These are phyloP conservation scores for Neurospora cerealis DNA, from an alignment of 495 filamentous ascomycete genomes.

Conservation along the genomic window DNA sequence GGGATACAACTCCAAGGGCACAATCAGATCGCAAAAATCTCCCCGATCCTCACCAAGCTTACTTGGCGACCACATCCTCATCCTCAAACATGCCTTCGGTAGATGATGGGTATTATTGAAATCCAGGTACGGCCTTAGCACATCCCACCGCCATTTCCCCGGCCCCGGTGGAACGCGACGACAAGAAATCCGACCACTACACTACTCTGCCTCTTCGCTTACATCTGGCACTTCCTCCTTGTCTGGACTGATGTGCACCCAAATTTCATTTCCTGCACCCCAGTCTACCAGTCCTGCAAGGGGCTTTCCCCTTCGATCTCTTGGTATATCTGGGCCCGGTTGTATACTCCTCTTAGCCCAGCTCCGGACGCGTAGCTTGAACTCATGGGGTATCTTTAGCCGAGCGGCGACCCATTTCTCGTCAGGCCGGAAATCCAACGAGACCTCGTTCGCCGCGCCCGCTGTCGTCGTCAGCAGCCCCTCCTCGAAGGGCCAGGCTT, in stretches of 20 bases:
- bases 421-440: slow-evolving; percentile 33
- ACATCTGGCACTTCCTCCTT: slow-evolving; percentile 13
- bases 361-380: slow-evolving; percentile 26
- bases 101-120: not conserved
- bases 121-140: not conserved
- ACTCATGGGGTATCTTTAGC: slow-evolving; percentile 38
- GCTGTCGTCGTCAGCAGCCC: slow-evolving; percentile 22
- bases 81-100: not conserved
- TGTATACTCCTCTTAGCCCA: slow-evolving; percentile 19
- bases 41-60: not conserved
- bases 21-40: not conserved
- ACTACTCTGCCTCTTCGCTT: not conserved
- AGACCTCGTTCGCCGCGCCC: slow-evolving; percentile 24
- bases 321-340: slow-evolving; percentile 8
- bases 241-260: slow-evolving; percentile 37
- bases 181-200: not conserved
- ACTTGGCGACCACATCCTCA: not conserved
- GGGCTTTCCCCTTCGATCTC: slow-evolving; percentile 12
- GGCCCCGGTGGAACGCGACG: not conserved
- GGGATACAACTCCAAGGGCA: slow-evolving; percentile 5
- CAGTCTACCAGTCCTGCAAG: slow-evolving; percentile 24
- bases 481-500: slow-evolving; percentile 30
- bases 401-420: slow-evolving; percentile 37
- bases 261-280: slow-evolving; percentile 34
- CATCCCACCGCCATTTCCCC: not conserved